Evolutionary conservation across 148 eudicot species (phyloP).

Genomic region (Amaranthus hypochondriacus): DNA sequence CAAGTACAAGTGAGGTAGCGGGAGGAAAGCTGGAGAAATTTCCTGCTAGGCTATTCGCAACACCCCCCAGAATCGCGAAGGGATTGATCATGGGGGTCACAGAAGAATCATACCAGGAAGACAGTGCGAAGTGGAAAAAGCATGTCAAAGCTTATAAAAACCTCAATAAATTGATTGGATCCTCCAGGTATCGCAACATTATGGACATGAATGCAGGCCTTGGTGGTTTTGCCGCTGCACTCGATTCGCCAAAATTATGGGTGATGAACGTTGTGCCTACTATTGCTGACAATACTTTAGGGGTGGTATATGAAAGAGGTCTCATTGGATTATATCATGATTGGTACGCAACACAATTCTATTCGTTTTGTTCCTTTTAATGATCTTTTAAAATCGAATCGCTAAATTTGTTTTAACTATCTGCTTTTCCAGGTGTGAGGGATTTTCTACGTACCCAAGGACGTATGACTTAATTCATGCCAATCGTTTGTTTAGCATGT

Average conservation of each 20-base stretch:
- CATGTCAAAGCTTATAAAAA: conserved; percentile 57
- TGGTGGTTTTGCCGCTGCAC: conserved; percentile 80
- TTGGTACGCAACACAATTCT: conserved; percentile 37
- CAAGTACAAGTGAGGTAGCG: conserved; percentile 39
- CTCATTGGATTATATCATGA: conserved; percentile 81
- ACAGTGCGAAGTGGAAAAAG: conserved; percentile 59
- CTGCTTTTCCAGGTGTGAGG: conserved; percentile 58
- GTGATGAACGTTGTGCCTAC: conserved; percentile 81
- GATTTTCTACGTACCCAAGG: conserved; percentile 76
- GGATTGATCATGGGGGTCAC: conserved; percentile 60
- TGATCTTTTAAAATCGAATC: too few species aligned
- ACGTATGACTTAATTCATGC: conserved; percentile 76
- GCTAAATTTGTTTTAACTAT: not conserved
- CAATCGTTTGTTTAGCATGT: conserved; percentile 59
- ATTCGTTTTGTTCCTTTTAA: not conserved
- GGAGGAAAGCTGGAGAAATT: conserved; percentile 50
- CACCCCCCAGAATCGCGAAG: conserved; percentile 58
- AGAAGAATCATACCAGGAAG: conserved; percentile 46
- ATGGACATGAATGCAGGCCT: conserved; percentile 89
- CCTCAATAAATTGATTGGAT: conserved; percentile 45
- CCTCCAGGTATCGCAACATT: conserved; percentile 60
- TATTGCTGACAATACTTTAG: conserved; percentile 57
- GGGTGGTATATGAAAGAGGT: conserved; percentile 76
- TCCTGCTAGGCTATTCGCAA: conserved; percentile 56
- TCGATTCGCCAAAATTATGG: conserved; percentile 64